These are phyloP conservation scores for Phyllostachys edulis DNA, from an alignment of 176 grass and related monocot species.

Conservation along the genomic window DNA sequence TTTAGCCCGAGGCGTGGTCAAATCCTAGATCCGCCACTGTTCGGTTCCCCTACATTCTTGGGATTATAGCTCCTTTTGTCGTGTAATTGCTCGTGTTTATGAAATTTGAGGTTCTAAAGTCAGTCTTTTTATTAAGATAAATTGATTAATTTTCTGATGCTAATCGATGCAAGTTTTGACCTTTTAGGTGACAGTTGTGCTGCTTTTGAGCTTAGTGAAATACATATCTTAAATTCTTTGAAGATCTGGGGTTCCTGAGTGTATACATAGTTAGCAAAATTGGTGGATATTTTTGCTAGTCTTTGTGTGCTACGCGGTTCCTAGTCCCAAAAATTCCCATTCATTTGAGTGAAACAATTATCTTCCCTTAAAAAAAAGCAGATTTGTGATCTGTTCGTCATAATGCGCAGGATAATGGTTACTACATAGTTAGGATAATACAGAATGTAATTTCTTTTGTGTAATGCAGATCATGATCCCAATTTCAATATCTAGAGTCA, in stretches of 20 bases:
- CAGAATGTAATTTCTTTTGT: not conserved
- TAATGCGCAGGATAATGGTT: not conserved
- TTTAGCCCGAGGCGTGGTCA: no score
- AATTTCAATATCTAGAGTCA: conserved; percentile 83
- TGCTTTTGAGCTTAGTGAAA: not conserved
- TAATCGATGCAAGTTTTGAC: not conserved
- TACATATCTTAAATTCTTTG: not conserved
- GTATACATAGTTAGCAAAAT: not conserved
- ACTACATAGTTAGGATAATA: not conserved
- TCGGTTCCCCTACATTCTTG: not conserved
- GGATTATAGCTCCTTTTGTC: not conserved
- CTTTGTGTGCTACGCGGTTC: not conserved
- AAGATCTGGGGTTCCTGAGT: not conserved
- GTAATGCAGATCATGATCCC: conserved; percentile 58
- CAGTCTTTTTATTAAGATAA: not conserved
- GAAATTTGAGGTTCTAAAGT: not conserved
- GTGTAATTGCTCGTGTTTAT: not conserved
- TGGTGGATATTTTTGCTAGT: not conserved
- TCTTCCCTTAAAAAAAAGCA: not conserved
- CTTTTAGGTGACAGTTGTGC: not conserved
- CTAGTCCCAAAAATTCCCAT: not conserved
- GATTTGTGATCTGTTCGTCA: not conserved
- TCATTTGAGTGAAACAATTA: conserved; percentile 1
- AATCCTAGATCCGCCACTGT: no score
- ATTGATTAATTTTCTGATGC: not conserved